Evolutionary conservation across 202 grass and related monocot genomes (phyloP), one percentile per base, ranked within the genome.

Genomic region (Eragrostis tef): DNA sequence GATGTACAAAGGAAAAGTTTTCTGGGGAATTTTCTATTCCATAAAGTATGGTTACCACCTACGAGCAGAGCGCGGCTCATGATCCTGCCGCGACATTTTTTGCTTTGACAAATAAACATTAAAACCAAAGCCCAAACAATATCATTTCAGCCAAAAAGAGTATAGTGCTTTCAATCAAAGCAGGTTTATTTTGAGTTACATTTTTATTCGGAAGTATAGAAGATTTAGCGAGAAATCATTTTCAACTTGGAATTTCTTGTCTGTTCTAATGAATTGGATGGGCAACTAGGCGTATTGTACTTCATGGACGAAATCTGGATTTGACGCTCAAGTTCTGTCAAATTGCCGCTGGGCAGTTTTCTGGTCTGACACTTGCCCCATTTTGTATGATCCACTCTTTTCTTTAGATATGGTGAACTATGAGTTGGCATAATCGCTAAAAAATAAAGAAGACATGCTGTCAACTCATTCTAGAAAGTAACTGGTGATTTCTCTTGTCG

Each of bases 391-490:
- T 29, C 16, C 6, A 13, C 34, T 36, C 43, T 73, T 74, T 31
- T 0, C 39, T 66, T 50, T 19, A 5, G 21, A 49, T 61, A 51
- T 67, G 50, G 9, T 61, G 27, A 81, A 80, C 5, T 59, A 51
- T 43, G 61, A 10, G 6, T 50, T 70, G 20, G 64, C 34, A 0
- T 36, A 70, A 43, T n/a, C n/a, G n/a, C n/a, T n/a, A n/a, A n/a
- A n/a, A n/a, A n/a, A n/a, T n/a, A n/a, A n/a, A n/a, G n/a, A n/a
- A n/a, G n/a, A n/a, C n/a, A n/a, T n/a, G 64, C 64, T 70, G 64
- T 71, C 64, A 53, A 12, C 6, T 54, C 22, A 6, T 71, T 77
- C 44, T 77, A 70, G n/a, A 63, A 86, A 70, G 29, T 11, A 75
- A 43, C n/a, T 5, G 8, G 25, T 48, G 63, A 44, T 79, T 75